These are phyloP conservation scores for Bipolaris cookei DNA, from an alignment of 2,329 filamentous ascomycete genomes.

Conservation along the genomic window DNA sequence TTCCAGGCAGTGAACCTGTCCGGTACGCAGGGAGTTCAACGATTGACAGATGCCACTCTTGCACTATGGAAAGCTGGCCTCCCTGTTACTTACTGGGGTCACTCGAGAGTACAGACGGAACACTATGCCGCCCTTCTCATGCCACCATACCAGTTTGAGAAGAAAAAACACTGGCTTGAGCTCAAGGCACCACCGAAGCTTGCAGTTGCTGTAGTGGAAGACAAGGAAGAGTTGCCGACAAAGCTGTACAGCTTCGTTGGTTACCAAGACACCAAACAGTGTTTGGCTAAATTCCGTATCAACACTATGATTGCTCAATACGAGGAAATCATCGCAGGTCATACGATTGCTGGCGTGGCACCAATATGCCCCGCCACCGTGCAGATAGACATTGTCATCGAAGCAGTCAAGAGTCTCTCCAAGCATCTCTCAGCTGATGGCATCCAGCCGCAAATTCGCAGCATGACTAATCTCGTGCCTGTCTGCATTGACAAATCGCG, in stretches of 20 bases:
- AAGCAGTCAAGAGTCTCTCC: slow-evolving; percentile 42
- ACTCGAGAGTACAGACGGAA: slow-evolving; percentile 37
- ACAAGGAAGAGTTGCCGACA: slow-evolving; percentile 15
- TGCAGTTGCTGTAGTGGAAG: not conserved
- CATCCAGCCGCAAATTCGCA: slow-evolving; percentile 9
- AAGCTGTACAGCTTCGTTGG: slow-evolving; percentile 29
- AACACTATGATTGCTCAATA: slow-evolving; percentile 50
- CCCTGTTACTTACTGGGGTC: slow-evolving; percentile 49
- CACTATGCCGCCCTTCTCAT: slow-evolving; percentile 46
- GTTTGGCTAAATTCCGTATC: slow-evolving; percentile 50
- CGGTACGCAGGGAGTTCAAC: not conserved
- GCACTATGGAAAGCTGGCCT: slow-evolving; percentile 53
- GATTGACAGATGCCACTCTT: slow-evolving; percentile 36
- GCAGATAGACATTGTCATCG: slow-evolving; percentile 46
- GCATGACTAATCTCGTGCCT: slow-evolving; percentile 10
- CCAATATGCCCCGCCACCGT: slow-evolving; percentile 51
- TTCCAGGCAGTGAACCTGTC: slow-evolving; percentile 21
- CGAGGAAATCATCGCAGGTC: slow-evolving; percentile 43
- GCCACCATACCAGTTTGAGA: slow-evolving; percentile 36
- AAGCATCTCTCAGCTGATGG: slow-evolving; percentile 18
- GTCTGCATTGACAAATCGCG: slow-evolving; percentile 41
- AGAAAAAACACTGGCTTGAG: slow-evolving; percentile 26
- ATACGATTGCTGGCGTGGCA: slow-evolving; percentile 51
- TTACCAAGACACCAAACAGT: slow-evolving; percentile 16
- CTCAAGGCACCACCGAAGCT: slow-evolving; percentile 1